Percentiles rank a stretch among this genome's conserved stretches.
These are phyloP conservation scores for Phylloporus sp. DNA, from an alignment of 768 basidiomycete genomes.

Conservation along the genomic window DNA sequence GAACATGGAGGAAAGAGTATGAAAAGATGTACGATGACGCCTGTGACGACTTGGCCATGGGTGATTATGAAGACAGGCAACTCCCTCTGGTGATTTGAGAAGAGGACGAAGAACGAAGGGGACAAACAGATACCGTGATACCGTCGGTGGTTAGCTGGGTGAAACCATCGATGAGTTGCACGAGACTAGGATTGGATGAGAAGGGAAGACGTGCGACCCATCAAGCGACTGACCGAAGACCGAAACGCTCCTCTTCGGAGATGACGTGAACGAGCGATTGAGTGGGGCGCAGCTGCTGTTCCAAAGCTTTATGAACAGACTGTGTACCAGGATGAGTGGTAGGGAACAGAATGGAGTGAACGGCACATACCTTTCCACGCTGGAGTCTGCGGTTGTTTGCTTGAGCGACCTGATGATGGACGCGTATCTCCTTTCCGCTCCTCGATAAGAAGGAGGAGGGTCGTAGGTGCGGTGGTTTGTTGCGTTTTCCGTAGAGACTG, in stretches of 20 bases:
- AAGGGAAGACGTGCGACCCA: neutral
- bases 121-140: slow-evolving; percentile 42
- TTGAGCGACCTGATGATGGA: slow-evolving; percentile 47
- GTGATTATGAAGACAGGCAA: slow-evolving; percentile 80
- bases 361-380: slow-evolving; percentile 49
- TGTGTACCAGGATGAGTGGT: slow-evolving; percentile 20
- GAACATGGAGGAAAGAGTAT: neutral
- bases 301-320: slow-evolving; percentile 75
- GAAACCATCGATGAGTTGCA: slow-evolving; percentile 71
- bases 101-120: neutral
- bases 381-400: slow-evolving; percentile 52
- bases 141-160: slow-evolving; percentile 46
- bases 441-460: slow-evolving; percentile 55
- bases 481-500: slow-evolving; percentile 57
- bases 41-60: slow-evolving; percentile 59
- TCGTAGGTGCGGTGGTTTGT: slow-evolving; percentile 44
- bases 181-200: slow-evolving; percentile 48
- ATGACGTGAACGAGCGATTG: slow-evolving; percentile 48
- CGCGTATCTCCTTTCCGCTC: slow-evolving; percentile 57
- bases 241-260: slow-evolving; percentile 75
- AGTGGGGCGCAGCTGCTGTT: slow-evolving; percentile 63
- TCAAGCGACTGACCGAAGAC: slow-evolving; percentile 49
- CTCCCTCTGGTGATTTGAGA: slow-evolving; percentile 53
- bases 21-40: slow-evolving; percentile 59
- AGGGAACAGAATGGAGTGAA: neutral